These are phyloP conservation scores for Tolypocladium album DNA, from an alignment of 2,329 filamentous ascomycete species.

Conservation along the genomic window DNA sequence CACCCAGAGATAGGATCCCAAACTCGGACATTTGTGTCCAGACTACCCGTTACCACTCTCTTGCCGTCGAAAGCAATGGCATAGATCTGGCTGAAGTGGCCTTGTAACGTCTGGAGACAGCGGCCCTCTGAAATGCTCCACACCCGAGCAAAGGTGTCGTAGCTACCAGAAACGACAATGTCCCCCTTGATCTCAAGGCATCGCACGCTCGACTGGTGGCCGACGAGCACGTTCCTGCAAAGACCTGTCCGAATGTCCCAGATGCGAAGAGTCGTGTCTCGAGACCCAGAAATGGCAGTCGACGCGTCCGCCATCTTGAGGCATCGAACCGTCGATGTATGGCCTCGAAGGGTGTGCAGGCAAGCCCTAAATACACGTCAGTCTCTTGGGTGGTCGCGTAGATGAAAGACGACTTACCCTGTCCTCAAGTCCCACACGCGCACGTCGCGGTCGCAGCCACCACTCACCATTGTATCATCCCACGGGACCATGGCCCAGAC, in stretches of 20 bases:
- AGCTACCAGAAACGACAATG: constrained; percentile 94
- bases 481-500: constrained; percentile 99
- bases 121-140: constrained; percentile 97
- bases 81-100: constrained; percentile 98
- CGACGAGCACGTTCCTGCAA: constrained; percentile 84
- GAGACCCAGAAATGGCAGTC: constrained; percentile 90
- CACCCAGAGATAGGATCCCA: constrained; percentile 89
- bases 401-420: constrained; percentile 49
- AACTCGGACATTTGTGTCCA: constrained; percentile 93
- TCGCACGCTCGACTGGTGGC: constrained; percentile 89
- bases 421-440: constrained; percentile 93
- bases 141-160: constrained; percentile 92
- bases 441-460: constrained; percentile 92
- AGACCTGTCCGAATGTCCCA: constrained; percentile 88
- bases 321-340: constrained; percentile 93
- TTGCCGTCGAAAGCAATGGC: constrained; percentile 95
- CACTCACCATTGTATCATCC: constrained; percentile 90
- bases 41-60: constrained; percentile 84
- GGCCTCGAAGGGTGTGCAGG: constrained; percentile 76
- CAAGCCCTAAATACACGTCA: constrained; percentile 43
- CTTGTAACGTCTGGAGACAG: constrained; percentile 79
- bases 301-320: constrained; percentile 94
- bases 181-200: constrained; percentile 95
- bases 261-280: constrained; percentile 87
- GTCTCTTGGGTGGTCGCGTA: constrained; percentile 1